A percentile compares a stretch with the other conserved stretches of the same genome.
These are phyloP conservation scores for Schizonepeta tenuifolia DNA, from an alignment of 257 asterid genomes.

Conservation along the genomic window DNA sequence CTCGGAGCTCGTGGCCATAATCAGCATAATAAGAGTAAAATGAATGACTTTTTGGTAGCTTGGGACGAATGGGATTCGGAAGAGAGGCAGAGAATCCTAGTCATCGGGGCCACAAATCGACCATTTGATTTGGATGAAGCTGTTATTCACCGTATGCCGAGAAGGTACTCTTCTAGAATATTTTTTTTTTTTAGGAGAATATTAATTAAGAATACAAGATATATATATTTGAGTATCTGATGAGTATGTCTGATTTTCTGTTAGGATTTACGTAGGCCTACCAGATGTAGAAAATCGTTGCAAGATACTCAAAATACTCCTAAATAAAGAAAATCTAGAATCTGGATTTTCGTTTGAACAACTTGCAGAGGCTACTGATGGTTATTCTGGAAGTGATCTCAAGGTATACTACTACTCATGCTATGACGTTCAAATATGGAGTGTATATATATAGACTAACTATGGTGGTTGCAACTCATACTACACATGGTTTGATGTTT, in stretches of 20 bases:
- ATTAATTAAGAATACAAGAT: neutral
- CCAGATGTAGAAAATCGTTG: constrained; percentile 88
- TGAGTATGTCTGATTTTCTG: constrained; percentile 27
- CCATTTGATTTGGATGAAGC: constrained; percentile 84
- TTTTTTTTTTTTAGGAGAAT: too few species aligned
- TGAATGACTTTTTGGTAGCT: neutral
- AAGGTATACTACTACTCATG: constrained; percentile 50
- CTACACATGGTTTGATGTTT: neutral
- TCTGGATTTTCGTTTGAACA: constrained; percentile 65
- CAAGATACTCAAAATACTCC: constrained; percentile 78
- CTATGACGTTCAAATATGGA: constrained; percentile 2
- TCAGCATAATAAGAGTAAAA: neutral
- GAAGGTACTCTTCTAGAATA: constrained; percentile 52
- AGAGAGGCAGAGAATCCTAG: constrained; percentile 64
- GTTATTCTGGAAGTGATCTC: constrained; percentile 95
- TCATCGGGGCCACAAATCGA: constrained; percentile 81
- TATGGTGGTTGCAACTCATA: neutral
- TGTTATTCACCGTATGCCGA: constrained; percentile 77
- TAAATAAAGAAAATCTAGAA: constrained; percentile 73
- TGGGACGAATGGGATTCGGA: constrained; percentile 28
- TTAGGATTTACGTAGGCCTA: constrained; percentile 86
- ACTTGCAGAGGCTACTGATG: constrained; percentile 92
- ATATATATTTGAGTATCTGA: constrained; percentile 5
- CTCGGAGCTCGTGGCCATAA: neutral
- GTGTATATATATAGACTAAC: neutral